Evolutionary conservation across 2,329 filamentous ascomycete species (phyloP).

Genomic region (Penicillium sp.): DNA sequence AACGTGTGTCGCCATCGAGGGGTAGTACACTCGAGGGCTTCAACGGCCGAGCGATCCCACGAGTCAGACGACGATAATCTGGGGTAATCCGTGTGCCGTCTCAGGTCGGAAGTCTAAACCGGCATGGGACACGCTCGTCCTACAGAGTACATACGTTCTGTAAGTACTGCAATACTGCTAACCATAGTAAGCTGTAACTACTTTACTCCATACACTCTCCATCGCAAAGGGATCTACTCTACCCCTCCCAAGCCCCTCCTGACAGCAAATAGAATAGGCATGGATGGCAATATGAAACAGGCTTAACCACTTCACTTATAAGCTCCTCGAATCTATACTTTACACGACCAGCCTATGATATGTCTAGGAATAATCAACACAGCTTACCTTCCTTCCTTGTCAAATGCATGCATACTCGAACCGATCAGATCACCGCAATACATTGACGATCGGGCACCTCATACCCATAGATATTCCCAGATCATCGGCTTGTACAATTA

Average conservation of each 20-base stretch:
- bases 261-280: not conserved
- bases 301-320: not conserved
- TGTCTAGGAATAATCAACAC: not conserved
- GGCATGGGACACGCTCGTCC: not conserved
- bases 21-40: not conserved
- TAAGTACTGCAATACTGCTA: no score
- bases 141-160: not conserved
- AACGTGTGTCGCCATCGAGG: not conserved
- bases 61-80: conserved; percentile 3
- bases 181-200: not conserved
- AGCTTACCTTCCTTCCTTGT: not conserved
- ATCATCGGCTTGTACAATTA: no score
- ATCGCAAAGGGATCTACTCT: not conserved
- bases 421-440: not conserved
- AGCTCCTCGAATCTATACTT: not conserved
- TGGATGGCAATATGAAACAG: not conserved
- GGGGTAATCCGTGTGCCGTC: conserved; percentile 1
- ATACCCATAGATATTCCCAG: no score
- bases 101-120: not conserved
- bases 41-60: no score
- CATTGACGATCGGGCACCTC: no score
- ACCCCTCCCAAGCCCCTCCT: not conserved
- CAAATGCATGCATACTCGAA: not conserved
- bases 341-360: not conserved
- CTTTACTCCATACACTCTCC: not conserved